These are phyloP conservation scores for Globisporangium barbulae DNA, from an alignment of 352 stramenopile species.

Conservation along the genomic window DNA sequence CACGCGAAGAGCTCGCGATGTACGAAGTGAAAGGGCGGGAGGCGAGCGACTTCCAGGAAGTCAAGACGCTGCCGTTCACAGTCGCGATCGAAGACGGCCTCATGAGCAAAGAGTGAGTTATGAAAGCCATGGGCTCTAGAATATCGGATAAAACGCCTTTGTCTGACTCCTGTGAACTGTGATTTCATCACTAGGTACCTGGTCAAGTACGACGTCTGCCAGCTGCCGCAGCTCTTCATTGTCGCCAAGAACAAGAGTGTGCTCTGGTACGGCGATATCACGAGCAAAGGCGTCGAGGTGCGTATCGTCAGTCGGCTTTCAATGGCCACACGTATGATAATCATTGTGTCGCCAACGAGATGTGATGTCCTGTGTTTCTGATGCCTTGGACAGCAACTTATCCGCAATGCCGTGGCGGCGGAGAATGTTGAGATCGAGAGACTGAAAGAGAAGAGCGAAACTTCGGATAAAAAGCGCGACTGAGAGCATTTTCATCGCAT, in stretches of 20 bases:
- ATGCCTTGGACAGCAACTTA: conserved; percentile 22
- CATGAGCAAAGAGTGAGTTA: conserved; percentile 63
- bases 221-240: conserved; percentile 56
- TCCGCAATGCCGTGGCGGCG: conserved; percentile 30
- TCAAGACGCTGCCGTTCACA: conserved; percentile 49
- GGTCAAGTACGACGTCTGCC: conserved; percentile 57
- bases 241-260: conserved; percentile 56
- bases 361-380: neutral
- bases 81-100: conserved; percentile 68
- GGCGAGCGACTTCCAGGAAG: conserved; percentile 51
- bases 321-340: neutral
- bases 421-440: conserved; percentile 24
- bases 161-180: neutral
- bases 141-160: neutral
- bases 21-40: conserved; percentile 56
- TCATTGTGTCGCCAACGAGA: neutral
- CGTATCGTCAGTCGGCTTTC: neutral
- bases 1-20: conserved; percentile 51
- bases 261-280: conserved; percentile 52
- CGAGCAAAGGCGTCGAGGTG: conserved; percentile 35
- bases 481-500: neutral
- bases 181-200: conserved; percentile 35
- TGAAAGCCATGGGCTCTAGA: neutral
- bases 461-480: conserved; percentile 3
- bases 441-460: neutral